Conservation (phyloP, 805 yeast species). For the Yamadazyma kitorensis region DNA sequence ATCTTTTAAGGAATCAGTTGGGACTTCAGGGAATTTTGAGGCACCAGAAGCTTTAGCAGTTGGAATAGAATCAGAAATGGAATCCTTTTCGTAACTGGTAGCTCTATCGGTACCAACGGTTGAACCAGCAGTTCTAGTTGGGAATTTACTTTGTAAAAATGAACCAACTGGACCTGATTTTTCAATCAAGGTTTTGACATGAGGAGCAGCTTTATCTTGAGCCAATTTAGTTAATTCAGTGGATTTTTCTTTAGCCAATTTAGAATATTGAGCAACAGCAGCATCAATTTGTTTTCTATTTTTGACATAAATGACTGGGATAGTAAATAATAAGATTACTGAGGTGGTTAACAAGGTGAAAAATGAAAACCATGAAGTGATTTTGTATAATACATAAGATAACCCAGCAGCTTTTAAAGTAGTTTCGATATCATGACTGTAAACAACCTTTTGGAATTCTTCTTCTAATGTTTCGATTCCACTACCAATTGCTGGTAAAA, state of each 20-base stretch:
- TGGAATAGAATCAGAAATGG: constrained; percentile 12
- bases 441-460: constrained; percentile 53
- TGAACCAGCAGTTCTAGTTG: constrained; percentile 69
- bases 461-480: constrained; percentile 52
- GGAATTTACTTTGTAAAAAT: constrained; percentile 55
- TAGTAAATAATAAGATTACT: constrained; percentile 63
- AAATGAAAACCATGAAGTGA: constrained; percentile 74
- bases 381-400: constrained; percentile 62
- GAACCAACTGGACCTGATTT: constrained; percentile 67
- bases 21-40: constrained; percentile 39
- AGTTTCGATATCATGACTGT: constrained; percentile 66
- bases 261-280: constrained; percentile 44
- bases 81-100: constrained; percentile 32
- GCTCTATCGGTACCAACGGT: constrained; percentile 67
- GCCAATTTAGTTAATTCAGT: constrained; percentile 38
- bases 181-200: constrained; percentile 52
- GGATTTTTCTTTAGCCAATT: constrained; percentile 50
- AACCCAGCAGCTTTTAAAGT: constrained; percentile 71
- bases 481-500: constrained; percentile 42
- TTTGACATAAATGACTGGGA: constrained; percentile 70
- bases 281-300: constrained; percentile 78
- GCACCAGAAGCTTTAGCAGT: constrained; percentile 19
- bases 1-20: constrained; percentile 22
- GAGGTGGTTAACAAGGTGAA: constrained; percentile 60
- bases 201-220: constrained; percentile 51